Conservation (phyloP, 2,329 filamentous ascomycete species). For the Cadophora sp. region DNA sequence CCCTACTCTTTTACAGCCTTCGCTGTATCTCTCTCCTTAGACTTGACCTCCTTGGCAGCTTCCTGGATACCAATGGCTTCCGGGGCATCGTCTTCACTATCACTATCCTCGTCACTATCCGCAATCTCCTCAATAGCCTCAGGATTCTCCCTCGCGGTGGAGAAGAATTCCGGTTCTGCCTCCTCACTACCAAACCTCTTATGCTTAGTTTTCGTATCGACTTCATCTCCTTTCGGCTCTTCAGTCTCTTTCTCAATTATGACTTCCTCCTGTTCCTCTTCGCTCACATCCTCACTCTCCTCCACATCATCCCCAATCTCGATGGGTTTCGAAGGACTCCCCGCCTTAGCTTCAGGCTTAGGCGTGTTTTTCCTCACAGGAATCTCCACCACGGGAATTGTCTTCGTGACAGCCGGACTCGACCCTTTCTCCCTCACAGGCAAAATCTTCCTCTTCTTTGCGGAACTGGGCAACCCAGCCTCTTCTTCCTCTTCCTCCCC, state of each 20-base stretch:
- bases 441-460: slow-evolving; percentile 39
- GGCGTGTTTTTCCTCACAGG: slow-evolving; percentile 24
- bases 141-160: slow-evolving; percentile 19
- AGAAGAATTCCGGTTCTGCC: slow-evolving; percentile 26
- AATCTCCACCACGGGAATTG: slow-evolving; percentile 38
- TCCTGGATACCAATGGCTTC: slow-evolving; percentile 40
- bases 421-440: slow-evolving; percentile 34
- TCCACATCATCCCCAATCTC: slow-evolving; percentile 25
- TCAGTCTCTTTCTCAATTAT: slow-evolving; percentile 15
- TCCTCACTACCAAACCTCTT: slow-evolving; percentile 39
- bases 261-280: not conserved
- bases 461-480: slow-evolving; percentile 22
- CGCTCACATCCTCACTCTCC: slow-evolving; percentile 15
- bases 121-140: not conserved
- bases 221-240: not conserved
- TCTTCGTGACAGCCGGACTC: slow-evolving; percentile 14
- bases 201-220: slow-evolving; percentile 30
- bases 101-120: slow-evolving; percentile 20
- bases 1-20: slow-evolving; percentile 40
- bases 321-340: slow-evolving; percentile 10
- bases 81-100: slow-evolving; percentile 44
- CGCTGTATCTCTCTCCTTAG: slow-evolving; percentile 36
- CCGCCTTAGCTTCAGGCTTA: not conserved
- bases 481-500: slow-evolving; percentile 18
- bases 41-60: slow-evolving; percentile 33